Percentiles rank a stretch among this genome's conserved stretches.
Evolutionary conservation across 2,329 filamentous ascomycete genomes (phyloP).

Genomic region (Fusarium chuoi): DNA sequence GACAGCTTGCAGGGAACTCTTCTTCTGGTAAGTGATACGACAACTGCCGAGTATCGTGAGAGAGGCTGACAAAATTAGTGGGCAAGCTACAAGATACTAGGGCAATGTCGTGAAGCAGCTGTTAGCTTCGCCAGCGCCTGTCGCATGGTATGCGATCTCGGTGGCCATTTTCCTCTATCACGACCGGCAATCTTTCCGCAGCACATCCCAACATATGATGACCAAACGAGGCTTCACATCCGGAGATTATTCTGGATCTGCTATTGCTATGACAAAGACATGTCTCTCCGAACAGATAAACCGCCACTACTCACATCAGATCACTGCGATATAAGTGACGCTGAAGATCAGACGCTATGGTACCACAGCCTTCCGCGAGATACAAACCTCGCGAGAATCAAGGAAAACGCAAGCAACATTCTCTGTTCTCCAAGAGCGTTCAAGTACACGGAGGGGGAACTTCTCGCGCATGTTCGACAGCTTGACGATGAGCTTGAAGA

Average conservation of each 20-base stretch:
- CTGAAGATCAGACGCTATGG: slow-evolving; percentile 9
- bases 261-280: slow-evolving; percentile 20
- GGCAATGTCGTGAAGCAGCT: slow-evolving; percentile 17
- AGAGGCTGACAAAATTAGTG: not conserved
- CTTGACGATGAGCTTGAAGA: slow-evolving; percentile 47
- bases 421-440: slow-evolving; percentile 26
- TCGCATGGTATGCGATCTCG: slow-evolving; percentile 29
- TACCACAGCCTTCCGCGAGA: slow-evolving; percentile 9
- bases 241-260: slow-evolving; percentile 21
- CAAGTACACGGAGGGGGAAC: slow-evolving; percentile 36
- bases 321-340: slow-evolving; percentile 20
- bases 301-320: slow-evolving; percentile 17
- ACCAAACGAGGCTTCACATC: slow-evolving; percentile 3
- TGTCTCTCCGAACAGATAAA: slow-evolving; percentile 10
- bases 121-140: slow-evolving; percentile 18
- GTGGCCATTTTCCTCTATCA: slow-evolving; percentile 16
- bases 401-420: slow-evolving; percentile 25
- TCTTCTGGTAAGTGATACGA: slow-evolving; percentile 1
- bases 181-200: slow-evolving; percentile 15
- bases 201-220: slow-evolving; percentile 19
- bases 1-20: slow-evolving; percentile 23
- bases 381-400: slow-evolving; percentile 26
- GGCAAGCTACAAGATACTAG: slow-evolving; percentile 19
- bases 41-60: accelerated
- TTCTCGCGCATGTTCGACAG: slow-evolving; percentile 42